phyloP scores from a whole-genome alignment of 2,329 filamentous ascomycete genomes.

The Sarocladium kiliense region DNA sequence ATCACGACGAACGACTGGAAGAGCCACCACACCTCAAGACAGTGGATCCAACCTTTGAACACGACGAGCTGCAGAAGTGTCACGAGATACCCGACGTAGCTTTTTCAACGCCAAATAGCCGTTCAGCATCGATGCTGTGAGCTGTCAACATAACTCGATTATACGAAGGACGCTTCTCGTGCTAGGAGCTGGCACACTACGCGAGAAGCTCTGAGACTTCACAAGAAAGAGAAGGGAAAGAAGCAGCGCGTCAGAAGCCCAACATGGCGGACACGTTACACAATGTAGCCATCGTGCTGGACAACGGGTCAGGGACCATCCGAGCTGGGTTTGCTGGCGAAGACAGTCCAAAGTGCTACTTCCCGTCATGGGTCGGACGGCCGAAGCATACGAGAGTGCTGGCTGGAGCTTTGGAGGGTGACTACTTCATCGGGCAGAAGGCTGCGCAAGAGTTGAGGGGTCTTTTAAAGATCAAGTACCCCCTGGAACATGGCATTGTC shows the following conservation, averaged over 20 bases:
- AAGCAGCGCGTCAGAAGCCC: background rate
- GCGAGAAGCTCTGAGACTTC: background rate
- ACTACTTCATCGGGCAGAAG: constrained; percentile 92
- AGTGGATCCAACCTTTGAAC: background rate
- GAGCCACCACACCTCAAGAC: background rate
- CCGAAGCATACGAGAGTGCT: constrained; percentile 94
- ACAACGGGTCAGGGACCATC: constrained; percentile 98
- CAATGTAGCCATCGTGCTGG: constrained; percentile 97
- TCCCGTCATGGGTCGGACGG: constrained; percentile 93
- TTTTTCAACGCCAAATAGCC: background rate
- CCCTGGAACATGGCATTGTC: constrained; percentile 94
- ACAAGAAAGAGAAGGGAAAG: background rate
- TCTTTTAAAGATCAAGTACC: constrained; percentile 91
- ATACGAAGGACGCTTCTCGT: background rate
- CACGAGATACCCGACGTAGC: background rate
- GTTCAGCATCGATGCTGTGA: background rate
- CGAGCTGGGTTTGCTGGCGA: constrained; percentile 95
- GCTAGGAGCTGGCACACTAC: background rate
- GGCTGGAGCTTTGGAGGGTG: constrained; percentile 92
- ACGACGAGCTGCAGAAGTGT: background rate
- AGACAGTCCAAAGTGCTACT: constrained; percentile 93
- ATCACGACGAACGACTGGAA: background rate
- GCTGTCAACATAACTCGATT: background rate
- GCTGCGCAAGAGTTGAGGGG: constrained; percentile 84
- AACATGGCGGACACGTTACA: constrained; percentile 64